Conservation (phyloP, 345 rosid genomes). For the Salix arbutifolia region DNA sequence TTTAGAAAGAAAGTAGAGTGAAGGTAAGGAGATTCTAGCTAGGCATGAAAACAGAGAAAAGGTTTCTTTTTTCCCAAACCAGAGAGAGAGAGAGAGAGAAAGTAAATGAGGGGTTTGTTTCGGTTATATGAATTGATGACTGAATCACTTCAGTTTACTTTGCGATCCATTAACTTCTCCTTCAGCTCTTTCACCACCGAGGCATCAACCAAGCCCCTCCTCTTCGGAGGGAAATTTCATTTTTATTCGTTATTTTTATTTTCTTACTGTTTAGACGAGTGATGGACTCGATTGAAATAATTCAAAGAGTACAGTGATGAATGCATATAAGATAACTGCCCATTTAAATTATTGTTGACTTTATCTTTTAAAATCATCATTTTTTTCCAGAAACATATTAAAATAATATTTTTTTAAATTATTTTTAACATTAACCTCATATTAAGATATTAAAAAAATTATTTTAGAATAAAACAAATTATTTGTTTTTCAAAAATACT, state of each 20-base stretch:
- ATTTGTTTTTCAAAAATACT: no score
- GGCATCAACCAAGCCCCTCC: not conserved
- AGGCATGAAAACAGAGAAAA: not conserved
- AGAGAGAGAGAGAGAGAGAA: not conserved
- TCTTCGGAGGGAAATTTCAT: constrained; percentile 9
- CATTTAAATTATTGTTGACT: no score
- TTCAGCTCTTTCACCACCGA: no score
- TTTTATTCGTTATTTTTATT: not conserved
- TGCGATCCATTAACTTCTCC: not conserved
- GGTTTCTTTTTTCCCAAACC: not conserved
- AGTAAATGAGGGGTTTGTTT: not conserved
- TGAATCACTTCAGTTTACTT: not conserved
- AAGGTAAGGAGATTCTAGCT: constrained; percentile 18
- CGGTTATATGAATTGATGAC: not conserved
- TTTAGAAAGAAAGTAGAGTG: not conserved
- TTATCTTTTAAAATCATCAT: no score
- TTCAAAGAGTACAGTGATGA: not conserved
- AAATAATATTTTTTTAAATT: no score
- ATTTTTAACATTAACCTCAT: no score
- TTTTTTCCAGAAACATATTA: no score
- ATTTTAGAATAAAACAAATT: no score
- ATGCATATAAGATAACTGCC: not conserved
- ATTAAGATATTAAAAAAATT: no score
- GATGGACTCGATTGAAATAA: not conserved
- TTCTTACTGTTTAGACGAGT: not conserved